Evolutionary conservation across 257 asterid genomes (phyloP).

Genomic region (Cruciata laevipes): DNA sequence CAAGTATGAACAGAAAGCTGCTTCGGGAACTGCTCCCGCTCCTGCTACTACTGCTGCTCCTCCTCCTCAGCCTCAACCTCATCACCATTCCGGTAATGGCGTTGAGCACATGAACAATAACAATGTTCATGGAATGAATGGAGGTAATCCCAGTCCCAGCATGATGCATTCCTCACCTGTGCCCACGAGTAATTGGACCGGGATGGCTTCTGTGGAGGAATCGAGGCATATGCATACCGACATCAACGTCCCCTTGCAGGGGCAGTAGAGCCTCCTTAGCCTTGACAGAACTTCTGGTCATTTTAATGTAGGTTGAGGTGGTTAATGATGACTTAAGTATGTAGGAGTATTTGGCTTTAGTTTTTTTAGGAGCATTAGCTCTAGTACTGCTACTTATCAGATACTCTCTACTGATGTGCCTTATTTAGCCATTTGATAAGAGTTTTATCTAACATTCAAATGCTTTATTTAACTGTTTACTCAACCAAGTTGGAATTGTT

Average conservation of each 20-base stretch:
- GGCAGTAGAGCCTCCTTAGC: conserved; percentile 20
- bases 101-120: conserved; percentile 29
- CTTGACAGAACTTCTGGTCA: neutral
- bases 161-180: conserved; percentile 27
- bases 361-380: neutral
- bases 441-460: neutral
- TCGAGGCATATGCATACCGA: conserved; percentile 50
- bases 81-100: conserved; percentile 25
- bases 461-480: neutral
- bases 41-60: conserved; percentile 14
- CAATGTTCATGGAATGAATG: conserved; percentile 16
- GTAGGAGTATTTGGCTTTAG: conserved; percentile 4
- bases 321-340: neutral
- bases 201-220: conserved; percentile 34
- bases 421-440: neutral
- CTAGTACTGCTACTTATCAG: neutral
- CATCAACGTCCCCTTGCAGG: conserved; percentile 62
- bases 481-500: no score
- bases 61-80: neutral
- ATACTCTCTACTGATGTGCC: neutral
- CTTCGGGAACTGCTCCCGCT: conserved; percentile 23
- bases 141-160: conserved; percentile 17
- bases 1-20: conserved; percentile 26
- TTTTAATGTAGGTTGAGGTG: neutral
- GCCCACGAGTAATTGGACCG: conserved; percentile 37